Evolutionary conservation across 2,329 filamentous ascomycete genomes (phyloP).

Genomic region (Talaromyces funiculosus): DNA sequence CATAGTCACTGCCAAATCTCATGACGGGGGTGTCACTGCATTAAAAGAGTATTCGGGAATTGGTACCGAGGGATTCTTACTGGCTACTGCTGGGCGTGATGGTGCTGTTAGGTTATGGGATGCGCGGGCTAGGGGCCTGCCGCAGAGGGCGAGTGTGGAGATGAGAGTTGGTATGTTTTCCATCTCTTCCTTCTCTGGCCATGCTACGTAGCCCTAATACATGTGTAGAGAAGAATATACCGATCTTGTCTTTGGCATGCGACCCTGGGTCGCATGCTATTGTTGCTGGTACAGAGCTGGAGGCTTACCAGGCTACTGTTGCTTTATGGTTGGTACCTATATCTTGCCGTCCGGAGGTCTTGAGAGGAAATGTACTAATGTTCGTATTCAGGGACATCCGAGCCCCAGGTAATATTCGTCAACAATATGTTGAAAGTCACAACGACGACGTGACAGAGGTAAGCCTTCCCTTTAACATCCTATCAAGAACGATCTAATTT

Average conservation of each 20-base stretch:
- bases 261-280: slow-evolving; percentile 43
- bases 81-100: slow-evolving; percentile 37
- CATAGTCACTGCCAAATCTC: slow-evolving; percentile 25
- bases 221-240: slow-evolving; percentile 42
- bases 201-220: background rate
- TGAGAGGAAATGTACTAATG: slow-evolving; percentile 20
- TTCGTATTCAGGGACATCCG: slow-evolving; percentile 37
- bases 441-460: slow-evolving; percentile 58
- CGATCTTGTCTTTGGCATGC: slow-evolving; percentile 51
- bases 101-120: slow-evolving; percentile 40
- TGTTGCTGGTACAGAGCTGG: slow-evolving; percentile 53
- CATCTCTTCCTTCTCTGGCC: background rate
- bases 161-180: slow-evolving; percentile 29
- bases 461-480: slow-evolving; percentile 14
- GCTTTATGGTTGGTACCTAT: slow-evolving; percentile 38
- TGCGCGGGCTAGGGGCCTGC: slow-evolving; percentile 27
- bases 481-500: background rate
- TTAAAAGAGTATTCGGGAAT: slow-evolving; percentile 25
- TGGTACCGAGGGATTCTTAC: slow-evolving; percentile 21
- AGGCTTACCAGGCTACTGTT: slow-evolving; percentile 37
- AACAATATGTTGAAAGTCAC: slow-evolving; percentile 44
- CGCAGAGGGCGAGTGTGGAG: slow-evolving; percentile 24
- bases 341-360: background rate
- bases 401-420: slow-evolving; percentile 29
- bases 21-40: slow-evolving; percentile 37